Percentiles rank a stretch among this genome's conserved stretches.
These are phyloP conservation scores for Draba incana DNA, from an alignment of 345 rosid species.

Conservation along the genomic window DNA sequence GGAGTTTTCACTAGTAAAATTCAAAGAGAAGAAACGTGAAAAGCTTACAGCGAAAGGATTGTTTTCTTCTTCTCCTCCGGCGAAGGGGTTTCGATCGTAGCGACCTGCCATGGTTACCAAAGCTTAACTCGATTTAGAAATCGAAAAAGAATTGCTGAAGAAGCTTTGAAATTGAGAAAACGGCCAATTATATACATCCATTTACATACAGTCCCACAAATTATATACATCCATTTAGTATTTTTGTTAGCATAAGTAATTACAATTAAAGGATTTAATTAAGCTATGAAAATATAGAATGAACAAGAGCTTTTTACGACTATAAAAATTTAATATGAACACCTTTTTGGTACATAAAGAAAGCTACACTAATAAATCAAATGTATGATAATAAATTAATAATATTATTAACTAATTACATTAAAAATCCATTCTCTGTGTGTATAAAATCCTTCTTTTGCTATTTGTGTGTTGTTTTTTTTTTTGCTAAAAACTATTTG, in stretches of 20 bases:
- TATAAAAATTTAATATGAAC: not conserved
- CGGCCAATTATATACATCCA: not conserved
- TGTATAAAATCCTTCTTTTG: constrained; percentile 12
- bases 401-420: constrained; percentile 10
- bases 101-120: constrained; percentile 68
- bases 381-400: not conserved
- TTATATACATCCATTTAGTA: not conserved
- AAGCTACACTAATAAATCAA: not conserved
- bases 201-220: not conserved
- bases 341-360: not conserved
- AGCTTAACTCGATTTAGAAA: constrained; percentile 6
- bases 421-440: constrained; percentile 2
- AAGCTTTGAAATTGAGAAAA: constrained; percentile 15
- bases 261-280: too few species aligned
- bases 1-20: not conserved
- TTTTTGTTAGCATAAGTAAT: too few species aligned
- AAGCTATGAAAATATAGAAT: too few species aligned
- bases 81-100: constrained; percentile 83
- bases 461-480: constrained; percentile 22
- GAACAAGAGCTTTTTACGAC: not conserved
- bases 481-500: too few species aligned
- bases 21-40: not conserved
- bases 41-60: constrained; percentile 87
- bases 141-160: not conserved
- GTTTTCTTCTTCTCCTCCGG: constrained; percentile 77